These are phyloP conservation scores for Starmera stellimalicola DNA, from an alignment of 1,139 yeast genomes.

Conservation along the genomic window DNA sequence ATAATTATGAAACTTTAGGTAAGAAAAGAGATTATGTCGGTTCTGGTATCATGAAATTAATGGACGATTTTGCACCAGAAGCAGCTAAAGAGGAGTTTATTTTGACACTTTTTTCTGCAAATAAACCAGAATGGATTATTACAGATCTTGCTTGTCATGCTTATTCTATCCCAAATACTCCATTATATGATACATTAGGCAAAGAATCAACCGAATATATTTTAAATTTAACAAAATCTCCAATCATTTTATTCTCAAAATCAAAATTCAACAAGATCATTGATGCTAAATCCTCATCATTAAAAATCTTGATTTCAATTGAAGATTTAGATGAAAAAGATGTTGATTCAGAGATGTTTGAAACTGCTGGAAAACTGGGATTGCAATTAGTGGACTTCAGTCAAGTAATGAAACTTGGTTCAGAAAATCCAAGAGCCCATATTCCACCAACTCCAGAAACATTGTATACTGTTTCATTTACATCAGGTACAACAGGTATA, in stretches of 20 bases:
- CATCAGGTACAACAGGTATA: slow-evolving; percentile 48
- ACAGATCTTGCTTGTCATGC: slow-evolving; percentile 31
- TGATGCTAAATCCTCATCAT: slow-evolving; percentile 13
- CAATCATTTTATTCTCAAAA: slow-evolving; percentile 29
- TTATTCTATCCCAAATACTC: slow-evolving; percentile 30
- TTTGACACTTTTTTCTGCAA: slow-evolving; percentile 20
- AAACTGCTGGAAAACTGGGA: slow-evolving; percentile 12
- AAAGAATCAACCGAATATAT: slow-evolving; percentile 30
- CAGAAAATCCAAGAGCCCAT: slow-evolving; percentile 25
- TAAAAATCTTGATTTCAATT: slow-evolving; percentile 19
- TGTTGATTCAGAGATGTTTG: slow-evolving; percentile 9
- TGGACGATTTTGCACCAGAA: slow-evolving; percentile 15
- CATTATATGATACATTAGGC: slow-evolving; percentile 36
- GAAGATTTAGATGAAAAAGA: slow-evolving; percentile 11
- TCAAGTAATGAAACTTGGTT: slow-evolving; percentile 29
- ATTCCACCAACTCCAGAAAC: slow-evolving; percentile 35
- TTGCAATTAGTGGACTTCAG: slow-evolving; percentile 14
- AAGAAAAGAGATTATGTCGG: slow-evolving; percentile 18
- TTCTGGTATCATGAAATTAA: slow-evolving; percentile 18
- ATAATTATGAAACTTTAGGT: slow-evolving; percentile 14
- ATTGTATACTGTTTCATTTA: slow-evolving; percentile 39
- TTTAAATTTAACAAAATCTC: slow-evolving; percentile 29
- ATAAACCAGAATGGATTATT: slow-evolving; percentile 22
- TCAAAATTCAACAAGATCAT: slow-evolving; percentile 23
- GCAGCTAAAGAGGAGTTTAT: slow-evolving; percentile 12